A percentile compares a stretch with the other conserved stretches of the same genome.
phyloP scores from a whole-genome alignment of 176 grass and related monocot species.

The Avena atlantica region DNA sequence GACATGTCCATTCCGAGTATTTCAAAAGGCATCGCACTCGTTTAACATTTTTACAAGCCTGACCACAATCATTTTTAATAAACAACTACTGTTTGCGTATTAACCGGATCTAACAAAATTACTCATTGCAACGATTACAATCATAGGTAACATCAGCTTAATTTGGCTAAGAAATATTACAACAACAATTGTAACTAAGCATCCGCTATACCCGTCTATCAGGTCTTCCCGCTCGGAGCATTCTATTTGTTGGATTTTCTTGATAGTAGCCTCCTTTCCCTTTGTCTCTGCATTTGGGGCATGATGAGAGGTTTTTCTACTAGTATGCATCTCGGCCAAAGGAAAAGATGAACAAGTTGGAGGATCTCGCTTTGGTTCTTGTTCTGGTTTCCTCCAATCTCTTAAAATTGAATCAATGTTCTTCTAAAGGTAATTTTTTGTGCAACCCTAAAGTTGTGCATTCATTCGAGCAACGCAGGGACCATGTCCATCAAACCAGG shows the following conservation, averaged over 20 bases:
- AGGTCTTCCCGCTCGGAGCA: neutral
- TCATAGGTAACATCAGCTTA: neutral
- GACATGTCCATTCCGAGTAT: neutral
- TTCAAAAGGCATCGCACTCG: neutral
- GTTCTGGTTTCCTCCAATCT: neutral
- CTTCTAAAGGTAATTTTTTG: neutral
- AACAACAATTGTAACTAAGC: too few relatives aligned
- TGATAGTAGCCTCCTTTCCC: neutral
- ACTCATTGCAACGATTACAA: neutral
- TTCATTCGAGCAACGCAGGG: neutral
- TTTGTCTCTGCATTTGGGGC: neutral
- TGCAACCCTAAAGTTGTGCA: conserved; percentile 6
- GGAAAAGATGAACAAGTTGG: too few relatives aligned
- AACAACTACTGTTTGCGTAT: neutral
- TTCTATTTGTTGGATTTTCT: too few relatives aligned
- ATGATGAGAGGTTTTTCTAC: too few relatives aligned
- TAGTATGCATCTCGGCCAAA: neutral
- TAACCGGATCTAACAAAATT: neutral
- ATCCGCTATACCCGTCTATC: neutral
- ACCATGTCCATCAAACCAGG: conserved; percentile 40
- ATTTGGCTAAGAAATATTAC: too few relatives aligned
- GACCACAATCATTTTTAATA: too few relatives aligned
- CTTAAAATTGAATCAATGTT: neutral
- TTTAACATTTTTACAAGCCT: neutral
- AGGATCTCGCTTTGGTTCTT: neutral